phyloP scores from a whole-genome alignment of 2,329 filamentous ascomycete species.

The Penicillium sp. region DNA sequence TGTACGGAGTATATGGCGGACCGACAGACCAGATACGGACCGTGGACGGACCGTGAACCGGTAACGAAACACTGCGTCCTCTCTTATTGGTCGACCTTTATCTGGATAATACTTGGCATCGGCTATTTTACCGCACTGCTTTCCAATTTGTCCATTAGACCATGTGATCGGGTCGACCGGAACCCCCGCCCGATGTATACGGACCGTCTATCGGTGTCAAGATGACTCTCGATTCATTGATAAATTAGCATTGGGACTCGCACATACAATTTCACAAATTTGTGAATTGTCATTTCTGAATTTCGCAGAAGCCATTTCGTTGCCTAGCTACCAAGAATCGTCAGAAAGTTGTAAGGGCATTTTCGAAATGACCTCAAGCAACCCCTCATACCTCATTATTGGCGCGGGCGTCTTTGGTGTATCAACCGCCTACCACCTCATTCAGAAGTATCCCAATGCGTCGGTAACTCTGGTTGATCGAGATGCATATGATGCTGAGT shows the following conservation, averaged over 20 bases:
- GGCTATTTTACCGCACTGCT: not conserved
- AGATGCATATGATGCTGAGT: conserved; percentile 36
- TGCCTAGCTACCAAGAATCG: no score
- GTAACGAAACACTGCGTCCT: not conserved
- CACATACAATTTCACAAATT: not conserved
- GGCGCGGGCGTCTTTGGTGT: conserved; percentile 29
- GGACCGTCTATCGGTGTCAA: not conserved
- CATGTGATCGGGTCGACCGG: conserved; percentile 21
- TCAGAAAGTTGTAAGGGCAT: no score
- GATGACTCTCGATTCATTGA: not conserved
- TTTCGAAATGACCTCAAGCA: conserved; percentile 12
- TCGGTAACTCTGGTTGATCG: conserved; percentile 26
- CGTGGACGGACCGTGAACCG: not conserved
- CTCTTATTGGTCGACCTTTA: not conserved
- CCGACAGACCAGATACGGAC: not conserved
- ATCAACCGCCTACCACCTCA: conserved; percentile 29
- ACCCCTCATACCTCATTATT: conserved; percentile 29
- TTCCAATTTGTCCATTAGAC: not conserved
- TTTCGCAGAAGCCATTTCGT: no score
- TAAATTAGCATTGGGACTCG: not conserved
- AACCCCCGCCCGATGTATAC: conserved; percentile 10
- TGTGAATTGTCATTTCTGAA: not conserved
- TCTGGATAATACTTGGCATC: not conserved
- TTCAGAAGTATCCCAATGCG: conserved; percentile 29
- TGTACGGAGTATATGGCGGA: no score